Evolutionary conservation across 352 stramenopile species (phyloP), one percentile per base, ranked within the genome.

Genomic region (Phytophthora kernoviae): DNA sequence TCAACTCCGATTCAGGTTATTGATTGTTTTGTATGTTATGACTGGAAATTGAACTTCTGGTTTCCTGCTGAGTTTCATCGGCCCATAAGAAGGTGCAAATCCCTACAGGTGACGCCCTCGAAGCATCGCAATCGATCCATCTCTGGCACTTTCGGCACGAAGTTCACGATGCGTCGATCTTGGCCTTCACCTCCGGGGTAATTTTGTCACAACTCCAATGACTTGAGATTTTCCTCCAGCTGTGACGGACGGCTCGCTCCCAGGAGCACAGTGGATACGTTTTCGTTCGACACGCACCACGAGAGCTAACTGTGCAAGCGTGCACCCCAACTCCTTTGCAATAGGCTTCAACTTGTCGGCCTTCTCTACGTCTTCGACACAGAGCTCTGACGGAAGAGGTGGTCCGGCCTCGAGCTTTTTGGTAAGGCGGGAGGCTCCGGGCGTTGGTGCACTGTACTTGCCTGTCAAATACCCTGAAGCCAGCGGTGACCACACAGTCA

Each of bases 401-500:
- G 12, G 9, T 6, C 37, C 37, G 10, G 37, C 1, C 6, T 21
- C 12, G 6, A 43, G n/a, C 37, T 11, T 17, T n/a, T 21, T n/a
- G n/a, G n/a, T n/a, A 56, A 84, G 52, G 51, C 55, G 68, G 5
- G 46, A 75, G 24, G 54, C 77, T 0, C 58, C 48, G 6, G 48
- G 60, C 17, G 57, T 55, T 17, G 52, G 68, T 11, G 43, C 21
- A 15, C 60, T 59, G 72, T 88, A 86, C 64, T 88, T 88, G 58
- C 65, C 72, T 27, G 78, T 84, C 34, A 88, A 58, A 2, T 84
- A 49, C 3, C 78, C 77, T 14, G 54, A 54, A 1, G 62, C 61
- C 22, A 88, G 48, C 21, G 77, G 77, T 34, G 63, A 80, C 60
- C 66, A 88, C 26, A 62, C 73, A 17, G 77, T 81, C n/a, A 77